Base-by-base conservation (phyloP, 2,329 filamentous ascomycete species). In the Huntiella moniliformis region DNA sequence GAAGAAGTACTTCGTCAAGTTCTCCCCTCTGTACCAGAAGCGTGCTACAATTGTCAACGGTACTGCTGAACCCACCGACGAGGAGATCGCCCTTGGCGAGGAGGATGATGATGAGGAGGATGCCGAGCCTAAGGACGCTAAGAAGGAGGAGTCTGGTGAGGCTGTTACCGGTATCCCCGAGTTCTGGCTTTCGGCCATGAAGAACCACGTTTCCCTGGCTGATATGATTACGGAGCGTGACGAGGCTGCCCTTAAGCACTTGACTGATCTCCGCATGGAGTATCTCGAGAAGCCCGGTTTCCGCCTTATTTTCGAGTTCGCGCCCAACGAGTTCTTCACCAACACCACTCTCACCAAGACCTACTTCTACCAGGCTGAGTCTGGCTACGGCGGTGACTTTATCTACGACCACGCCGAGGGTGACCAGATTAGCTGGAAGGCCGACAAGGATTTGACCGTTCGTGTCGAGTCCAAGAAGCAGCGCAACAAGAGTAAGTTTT, bases 1-100 rank as follows among this genome's bases (percentile, higher is more conserved):
- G 74, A 98, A 98, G 77, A 95, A 95, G 69, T 98, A 94, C 67
- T 96, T 96, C 57, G 84, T 83, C 67, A 96, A 96, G 68, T 98
- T 95, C 68, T 93, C 85, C 46, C 91, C 91, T 51, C 76, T 98
- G 42, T 98, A 98, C 67, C 70, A 95, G 72, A 91, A 91, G 73
- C 87, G 91, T 63, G 76, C 87, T 52, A 74, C 79, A 56, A 96
- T 98, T 56, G 73, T 98, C 63, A 96, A 95, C 65, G 91, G 91
- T 56, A 67, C 67, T 52, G 63, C 68, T 50, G 91, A 98, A 68
- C 91, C 91, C 28, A 85, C 82, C 51, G 83, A 92, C 47, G 77
- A 79, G 34, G 86, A 96, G 63, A 68, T 98, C 55, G 74, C 83
- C 66, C 79, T 82, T 51, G 91, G 91, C 53, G 84, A 95, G 67